A percentile compares a stretch with the other conserved stretches of the same genome.
Conservation (phyloP, 768 basidiomycete species). For the Russula sp. region DNA sequence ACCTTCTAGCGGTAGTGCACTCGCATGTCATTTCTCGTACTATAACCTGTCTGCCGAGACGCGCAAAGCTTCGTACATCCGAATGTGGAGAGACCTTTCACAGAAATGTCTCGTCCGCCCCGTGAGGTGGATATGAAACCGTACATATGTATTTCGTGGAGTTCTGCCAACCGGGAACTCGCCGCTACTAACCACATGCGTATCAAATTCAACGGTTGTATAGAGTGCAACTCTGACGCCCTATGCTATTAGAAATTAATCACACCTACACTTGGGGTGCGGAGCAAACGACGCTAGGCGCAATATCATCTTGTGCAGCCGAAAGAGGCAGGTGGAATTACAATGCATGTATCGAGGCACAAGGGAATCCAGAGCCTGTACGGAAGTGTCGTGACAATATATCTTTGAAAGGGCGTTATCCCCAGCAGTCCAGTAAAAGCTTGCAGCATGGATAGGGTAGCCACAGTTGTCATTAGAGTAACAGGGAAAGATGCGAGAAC, state of each 20-base stretch:
- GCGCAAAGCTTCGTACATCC: not conserved
- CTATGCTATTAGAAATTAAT: not conserved
- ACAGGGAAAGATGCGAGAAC: not conserved
- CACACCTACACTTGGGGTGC: not conserved
- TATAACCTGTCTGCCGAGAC: not conserved
- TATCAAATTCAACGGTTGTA: constrained; percentile 7
- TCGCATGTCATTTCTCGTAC: not conserved
- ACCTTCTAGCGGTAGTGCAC: not conserved
- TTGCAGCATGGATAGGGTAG: not conserved
- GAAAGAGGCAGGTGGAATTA: not conserved
- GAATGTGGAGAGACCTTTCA: not conserved
- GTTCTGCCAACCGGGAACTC: not conserved
- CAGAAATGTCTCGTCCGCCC: not conserved
- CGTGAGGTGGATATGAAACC: not conserved
- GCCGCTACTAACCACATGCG: constrained; percentile 3
- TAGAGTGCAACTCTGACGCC: not conserved
- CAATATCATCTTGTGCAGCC: not conserved
- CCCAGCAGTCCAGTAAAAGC: not conserved
- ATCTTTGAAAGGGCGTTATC: not conserved
- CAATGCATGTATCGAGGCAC: not conserved
- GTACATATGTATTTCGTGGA: not conserved
- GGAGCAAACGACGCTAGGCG: not conserved
- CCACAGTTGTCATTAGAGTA: not conserved
- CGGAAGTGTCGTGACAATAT: too few species aligned
- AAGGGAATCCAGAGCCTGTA: not conserved